Percentiles rank a stretch among this genome's conserved stretches.
Conservation (phyloP, 192 early-diverging fungal species). For the Rhizophagus sp. region DNA sequence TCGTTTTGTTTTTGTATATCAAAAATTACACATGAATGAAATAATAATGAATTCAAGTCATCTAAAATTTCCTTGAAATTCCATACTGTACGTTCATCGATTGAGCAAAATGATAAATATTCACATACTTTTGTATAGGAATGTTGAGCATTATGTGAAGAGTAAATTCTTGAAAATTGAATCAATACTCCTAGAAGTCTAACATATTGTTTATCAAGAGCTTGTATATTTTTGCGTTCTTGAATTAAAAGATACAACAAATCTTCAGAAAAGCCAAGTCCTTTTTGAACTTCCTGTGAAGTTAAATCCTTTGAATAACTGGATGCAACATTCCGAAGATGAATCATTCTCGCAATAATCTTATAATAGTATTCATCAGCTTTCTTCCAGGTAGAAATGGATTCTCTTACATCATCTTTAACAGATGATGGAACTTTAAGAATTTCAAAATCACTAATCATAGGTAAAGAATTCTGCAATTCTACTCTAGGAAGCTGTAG, state of each 20-base stretch:
- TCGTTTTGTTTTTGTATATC: conserved; percentile 36
- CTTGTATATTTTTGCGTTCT: conserved; percentile 50
- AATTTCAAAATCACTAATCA: not conserved
- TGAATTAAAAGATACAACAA: conserved; percentile 61
- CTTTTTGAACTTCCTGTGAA: conserved; percentile 62
- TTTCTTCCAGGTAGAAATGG: conserved; percentile 48
- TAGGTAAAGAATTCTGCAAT: conserved; percentile 23
- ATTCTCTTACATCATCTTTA: conserved; percentile 1
- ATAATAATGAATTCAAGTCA: conserved; percentile 38
- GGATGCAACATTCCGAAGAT: conserved; percentile 50
- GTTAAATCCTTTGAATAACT: conserved; percentile 62
- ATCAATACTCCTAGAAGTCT: conserved; percentile 24
- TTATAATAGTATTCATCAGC: conserved; percentile 73
- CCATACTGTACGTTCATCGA: conserved; percentile 29
- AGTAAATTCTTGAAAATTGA: conserved; percentile 41
- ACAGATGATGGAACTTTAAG: not conserved
- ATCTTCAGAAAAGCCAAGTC: conserved; percentile 66
- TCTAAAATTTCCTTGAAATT: conserved; percentile 46
- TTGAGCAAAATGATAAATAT: conserved; percentile 28
- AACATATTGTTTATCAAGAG: conserved; percentile 3
- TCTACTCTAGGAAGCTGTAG: conserved; percentile 42
- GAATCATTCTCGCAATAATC: conserved; percentile 61
- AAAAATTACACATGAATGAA: conserved; percentile 39
- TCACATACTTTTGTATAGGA: not conserved
- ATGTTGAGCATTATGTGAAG: not conserved